Conservation (phyloP, 164 flowering plant genomes). For the Litsea cubeba region DNA sequence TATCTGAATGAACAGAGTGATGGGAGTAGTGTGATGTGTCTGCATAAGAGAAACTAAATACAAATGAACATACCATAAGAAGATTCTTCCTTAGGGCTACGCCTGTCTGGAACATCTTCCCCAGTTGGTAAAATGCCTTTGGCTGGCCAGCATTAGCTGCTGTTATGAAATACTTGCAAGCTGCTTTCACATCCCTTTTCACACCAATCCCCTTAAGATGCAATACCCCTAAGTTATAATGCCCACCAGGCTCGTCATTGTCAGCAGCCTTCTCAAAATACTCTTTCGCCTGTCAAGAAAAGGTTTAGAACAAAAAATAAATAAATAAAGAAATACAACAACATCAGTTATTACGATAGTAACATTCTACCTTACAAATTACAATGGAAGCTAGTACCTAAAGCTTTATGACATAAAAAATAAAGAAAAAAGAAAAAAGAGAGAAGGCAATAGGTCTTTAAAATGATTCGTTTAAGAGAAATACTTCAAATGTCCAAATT, state of each 20-base stretch:
- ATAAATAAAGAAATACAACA: not conserved
- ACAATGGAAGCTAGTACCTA: no score
- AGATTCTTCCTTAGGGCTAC: constrained; percentile 83
- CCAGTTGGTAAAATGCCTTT: constrained; percentile 94
- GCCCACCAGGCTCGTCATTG: constrained; percentile 83
- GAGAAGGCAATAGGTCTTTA: no score
- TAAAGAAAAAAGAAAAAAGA: no score
- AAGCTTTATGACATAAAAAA: no score
- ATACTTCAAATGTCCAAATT: no score
- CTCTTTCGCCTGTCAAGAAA: constrained; percentile 72
- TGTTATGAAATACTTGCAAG: constrained; percentile 51
- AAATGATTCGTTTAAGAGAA: no score
- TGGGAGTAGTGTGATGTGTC: no score
- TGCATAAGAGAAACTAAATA: no score
- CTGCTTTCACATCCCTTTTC: constrained; percentile 60
- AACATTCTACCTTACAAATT: no score
- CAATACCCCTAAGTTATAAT: constrained; percentile 92
- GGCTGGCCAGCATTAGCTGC: constrained; percentile 94
- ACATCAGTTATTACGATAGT: no score
- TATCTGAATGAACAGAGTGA: no score
- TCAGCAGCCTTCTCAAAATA: constrained; percentile 91
- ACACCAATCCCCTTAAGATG: constrained; percentile 94
- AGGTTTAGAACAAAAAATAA: not conserved
- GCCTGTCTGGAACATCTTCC: constrained; percentile 95
- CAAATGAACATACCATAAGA: constrained; percentile 48